phyloP scores from a whole-genome alignment of 2,329 filamentous ascomycete species.

The Xylaria sp. region DNA sequence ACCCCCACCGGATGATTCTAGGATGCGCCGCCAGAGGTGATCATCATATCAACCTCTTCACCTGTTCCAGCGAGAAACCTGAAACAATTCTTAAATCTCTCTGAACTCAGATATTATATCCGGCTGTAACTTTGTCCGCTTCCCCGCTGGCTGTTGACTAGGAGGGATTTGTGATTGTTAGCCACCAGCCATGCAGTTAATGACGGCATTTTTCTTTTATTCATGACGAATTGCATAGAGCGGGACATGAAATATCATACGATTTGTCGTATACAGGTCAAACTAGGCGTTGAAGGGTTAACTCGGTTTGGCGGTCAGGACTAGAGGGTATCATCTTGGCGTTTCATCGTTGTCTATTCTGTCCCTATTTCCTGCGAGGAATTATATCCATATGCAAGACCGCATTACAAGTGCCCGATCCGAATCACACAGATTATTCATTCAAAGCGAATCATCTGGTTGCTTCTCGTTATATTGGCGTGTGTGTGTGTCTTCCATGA shows the following conservation, averaged over 20 bases:
- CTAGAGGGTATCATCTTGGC: constrained; percentile 18
- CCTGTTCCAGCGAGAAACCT: constrained; percentile 66
- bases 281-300: constrained; percentile 19
- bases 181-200: constrained; percentile 11
- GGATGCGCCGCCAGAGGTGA: constrained; percentile 88
- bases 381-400: constrained; percentile 1
- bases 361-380: constrained; percentile 12
- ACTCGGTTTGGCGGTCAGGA: constrained; percentile 4
- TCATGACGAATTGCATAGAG: constrained; percentile 31
- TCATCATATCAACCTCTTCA: constrained; percentile 89
- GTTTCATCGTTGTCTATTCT: constrained; percentile 12
- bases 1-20: constrained; percentile 92
- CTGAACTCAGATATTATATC: constrained; percentile 8
- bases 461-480: neutral
- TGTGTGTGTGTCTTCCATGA: constrained; percentile 1
- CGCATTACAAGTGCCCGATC: neutral
- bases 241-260: constrained; percentile 8
- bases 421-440: neutral
- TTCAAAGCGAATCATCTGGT: neutral
- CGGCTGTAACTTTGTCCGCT: neutral
- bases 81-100: constrained; percentile 45
- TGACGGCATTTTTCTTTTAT: constrained; percentile 23
- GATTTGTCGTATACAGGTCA: constrained; percentile 6
- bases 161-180: neutral
- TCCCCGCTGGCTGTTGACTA: neutral